Conservation (phyloP, 768 basidiomycete species). For the Amanita subjunquillea region DNA sequence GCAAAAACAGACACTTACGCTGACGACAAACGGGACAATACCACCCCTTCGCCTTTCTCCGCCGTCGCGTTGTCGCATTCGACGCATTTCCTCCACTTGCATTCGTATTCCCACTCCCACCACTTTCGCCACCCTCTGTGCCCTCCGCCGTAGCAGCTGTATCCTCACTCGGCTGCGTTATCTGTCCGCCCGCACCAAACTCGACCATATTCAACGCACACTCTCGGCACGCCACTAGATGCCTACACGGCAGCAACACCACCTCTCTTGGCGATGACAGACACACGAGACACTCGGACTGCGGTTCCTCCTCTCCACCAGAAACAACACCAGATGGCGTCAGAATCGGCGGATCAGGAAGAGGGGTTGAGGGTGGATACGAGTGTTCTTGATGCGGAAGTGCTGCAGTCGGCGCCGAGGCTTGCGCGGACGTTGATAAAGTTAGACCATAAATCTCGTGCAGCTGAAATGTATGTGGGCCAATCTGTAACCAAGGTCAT, state of each 20-base stretch:
- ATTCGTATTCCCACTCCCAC: conserved; percentile 16
- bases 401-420: conserved; percentile 33
- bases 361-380: conserved; percentile 5
- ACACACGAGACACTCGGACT: conserved; percentile 87
- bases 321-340: not conserved
- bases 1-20: conserved; percentile 44
- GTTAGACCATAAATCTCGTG: conserved; percentile 93
- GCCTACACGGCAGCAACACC: conserved; percentile 85
- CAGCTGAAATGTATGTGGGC: conserved; percentile 86
- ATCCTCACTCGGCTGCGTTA: conserved; percentile 44
- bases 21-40: conserved; percentile 95
- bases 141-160: conserved; percentile 19
- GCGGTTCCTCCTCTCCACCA: conserved; percentile 43
- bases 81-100: conserved; percentile 14
- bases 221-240: conserved; percentile 91
- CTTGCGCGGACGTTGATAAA: conserved; percentile 38
- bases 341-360: not conserved
- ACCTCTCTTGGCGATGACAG: conserved; percentile 84
- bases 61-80: conserved; percentile 40
- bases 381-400: conserved; percentile 11
- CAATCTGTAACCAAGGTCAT: conserved; percentile 45
- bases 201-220: conserved; percentile 97
- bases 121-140: conserved; percentile 10
- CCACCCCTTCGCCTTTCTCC: conserved; percentile 95
- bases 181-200: conserved; percentile 87